Conservation (phyloP, 306 rosid genomes). For the Dryas octopetala region DNA sequence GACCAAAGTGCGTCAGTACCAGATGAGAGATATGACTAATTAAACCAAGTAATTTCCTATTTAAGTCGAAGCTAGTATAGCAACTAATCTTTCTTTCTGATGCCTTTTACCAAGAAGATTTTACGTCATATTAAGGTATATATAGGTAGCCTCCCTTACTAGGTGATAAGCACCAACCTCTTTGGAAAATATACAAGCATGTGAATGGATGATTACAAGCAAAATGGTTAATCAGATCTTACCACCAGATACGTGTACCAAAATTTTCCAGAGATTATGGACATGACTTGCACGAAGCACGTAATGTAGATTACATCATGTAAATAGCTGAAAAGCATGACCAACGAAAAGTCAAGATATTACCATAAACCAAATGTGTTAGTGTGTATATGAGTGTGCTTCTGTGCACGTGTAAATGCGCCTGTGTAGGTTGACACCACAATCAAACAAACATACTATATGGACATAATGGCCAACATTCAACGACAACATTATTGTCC, state of each 20-base stretch:
- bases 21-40: not conserved
- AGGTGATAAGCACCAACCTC: conserved; percentile 5
- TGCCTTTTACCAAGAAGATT: conserved; percentile 4
- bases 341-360: conserved; percentile 16
- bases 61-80: not conserved
- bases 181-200: conserved; percentile 5
- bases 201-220: conserved; percentile 13
- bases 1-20: not conserved
- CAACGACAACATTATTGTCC: too few species aligned
- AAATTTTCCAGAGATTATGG: conserved; percentile 87
- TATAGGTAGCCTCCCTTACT: not conserved
- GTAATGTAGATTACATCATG: conserved; percentile 91
- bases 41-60: not conserved
- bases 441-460: not conserved
- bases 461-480: too few species aligned
- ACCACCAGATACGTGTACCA: conserved; percentile 89
- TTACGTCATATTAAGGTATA: not conserved
- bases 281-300: conserved; percentile 87
- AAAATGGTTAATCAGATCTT: conserved; percentile 30
- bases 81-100: not conserved
- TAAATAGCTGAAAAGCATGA: conserved; percentile 62
- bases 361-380: not conserved
- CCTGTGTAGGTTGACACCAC: not conserved
- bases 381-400: not conserved
- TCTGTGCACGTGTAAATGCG: not conserved